Percentiles rank a stretch among this genome's conserved stretches.
Evolutionary conservation across 2,329 filamentous ascomycete genomes (phyloP).

Genomic region (Periconia sp.): DNA sequence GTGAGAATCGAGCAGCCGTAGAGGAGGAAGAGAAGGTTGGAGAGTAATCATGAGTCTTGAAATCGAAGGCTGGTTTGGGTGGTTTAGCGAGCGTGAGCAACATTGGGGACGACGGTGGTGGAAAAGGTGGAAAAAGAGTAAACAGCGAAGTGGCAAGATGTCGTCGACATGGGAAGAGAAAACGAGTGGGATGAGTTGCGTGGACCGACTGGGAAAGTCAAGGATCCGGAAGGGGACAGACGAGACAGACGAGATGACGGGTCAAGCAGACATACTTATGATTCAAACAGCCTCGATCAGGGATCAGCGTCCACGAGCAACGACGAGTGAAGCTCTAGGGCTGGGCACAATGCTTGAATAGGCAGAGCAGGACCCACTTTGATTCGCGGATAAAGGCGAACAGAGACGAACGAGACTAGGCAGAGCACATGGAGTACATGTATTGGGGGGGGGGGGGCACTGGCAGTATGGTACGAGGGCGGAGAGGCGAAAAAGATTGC

Average conservation of each 20-base stretch:
- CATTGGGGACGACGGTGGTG: slow-evolving; percentile 41
- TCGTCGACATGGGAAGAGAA: slow-evolving; percentile 31
- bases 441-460: neutral
- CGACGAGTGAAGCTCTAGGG: slow-evolving; percentile 34
- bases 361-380: slow-evolving; percentile 31
- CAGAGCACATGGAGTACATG: slow-evolving; percentile 22
- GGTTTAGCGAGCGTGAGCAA: slow-evolving; percentile 56
- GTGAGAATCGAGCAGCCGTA: slow-evolving; percentile 42
- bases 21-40: slow-evolving; percentile 44
- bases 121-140: slow-evolving; percentile 16
- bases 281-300: slow-evolving; percentile 29
- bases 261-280: slow-evolving; percentile 32
- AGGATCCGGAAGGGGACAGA: slow-evolving; percentile 37
- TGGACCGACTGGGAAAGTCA: slow-evolving; percentile 29
- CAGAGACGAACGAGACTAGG: slow-evolving; percentile 16
- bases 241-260: neutral
- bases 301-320: slow-evolving; percentile 40
- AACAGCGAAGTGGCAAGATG: slow-evolving; percentile 17
- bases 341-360: slow-evolving; percentile 36
- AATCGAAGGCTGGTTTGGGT: slow-evolving; percentile 50
- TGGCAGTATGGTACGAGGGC: neutral
- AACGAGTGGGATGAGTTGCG: slow-evolving; percentile 26
- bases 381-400: slow-evolving; percentile 39
- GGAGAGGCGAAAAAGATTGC: neutral
- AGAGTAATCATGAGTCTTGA: slow-evolving; percentile 54